Percentiles rank a stretch among this genome's conserved stretches.
phyloP scores from a whole-genome alignment of 345 rosid species.

The Gossypioides kirkii region DNA sequence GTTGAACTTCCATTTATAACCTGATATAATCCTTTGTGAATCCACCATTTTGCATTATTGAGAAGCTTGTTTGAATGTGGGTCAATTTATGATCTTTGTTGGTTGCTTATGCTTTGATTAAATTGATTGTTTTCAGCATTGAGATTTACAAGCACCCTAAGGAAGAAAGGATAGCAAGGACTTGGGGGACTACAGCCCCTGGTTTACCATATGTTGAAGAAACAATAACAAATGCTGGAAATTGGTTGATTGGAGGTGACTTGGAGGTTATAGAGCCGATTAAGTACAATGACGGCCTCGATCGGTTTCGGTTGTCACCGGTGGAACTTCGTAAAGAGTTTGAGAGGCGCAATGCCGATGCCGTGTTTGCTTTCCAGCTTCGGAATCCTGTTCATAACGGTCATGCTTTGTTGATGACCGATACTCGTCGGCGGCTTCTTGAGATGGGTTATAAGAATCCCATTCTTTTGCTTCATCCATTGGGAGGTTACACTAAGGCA shows the following conservation, averaged over 20 bases:
- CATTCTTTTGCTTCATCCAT: slow-evolving; percentile 86
- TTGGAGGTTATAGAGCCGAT: slow-evolving; percentile 86
- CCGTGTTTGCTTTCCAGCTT: slow-evolving; percentile 97
- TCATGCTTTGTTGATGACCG: slow-evolving; percentile 93
- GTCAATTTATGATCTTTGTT: neutral
- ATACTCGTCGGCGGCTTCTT: slow-evolving; percentile 84
- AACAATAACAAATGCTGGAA: slow-evolving; percentile 65
- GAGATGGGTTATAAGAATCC: slow-evolving; percentile 97
- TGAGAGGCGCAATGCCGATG: slow-evolving; percentile 81
- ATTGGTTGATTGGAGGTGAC: slow-evolving; percentile 96
- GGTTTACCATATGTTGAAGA: slow-evolving; percentile 90
- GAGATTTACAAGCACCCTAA: slow-evolving; percentile 95
- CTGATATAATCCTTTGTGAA: no score
- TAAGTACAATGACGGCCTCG: slow-evolving; percentile 85
- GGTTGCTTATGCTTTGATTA: slow-evolving; percentile 18
- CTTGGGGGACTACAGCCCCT: slow-evolving; percentile 94
- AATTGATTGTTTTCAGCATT: slow-evolving; percentile 40
- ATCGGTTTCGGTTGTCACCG: slow-evolving; percentile 84
- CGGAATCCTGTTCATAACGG: slow-evolving; percentile 99
- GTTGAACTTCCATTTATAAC: no score
- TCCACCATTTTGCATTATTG: no score
- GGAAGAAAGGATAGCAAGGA: slow-evolving; percentile 95
- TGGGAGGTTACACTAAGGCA: slow-evolving; percentile 95
- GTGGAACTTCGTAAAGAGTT: slow-evolving; percentile 75
- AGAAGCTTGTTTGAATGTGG: no score